phyloP scores from a whole-genome alignment of 169 alveolate species.

The Plasmodium vivax region DNA sequence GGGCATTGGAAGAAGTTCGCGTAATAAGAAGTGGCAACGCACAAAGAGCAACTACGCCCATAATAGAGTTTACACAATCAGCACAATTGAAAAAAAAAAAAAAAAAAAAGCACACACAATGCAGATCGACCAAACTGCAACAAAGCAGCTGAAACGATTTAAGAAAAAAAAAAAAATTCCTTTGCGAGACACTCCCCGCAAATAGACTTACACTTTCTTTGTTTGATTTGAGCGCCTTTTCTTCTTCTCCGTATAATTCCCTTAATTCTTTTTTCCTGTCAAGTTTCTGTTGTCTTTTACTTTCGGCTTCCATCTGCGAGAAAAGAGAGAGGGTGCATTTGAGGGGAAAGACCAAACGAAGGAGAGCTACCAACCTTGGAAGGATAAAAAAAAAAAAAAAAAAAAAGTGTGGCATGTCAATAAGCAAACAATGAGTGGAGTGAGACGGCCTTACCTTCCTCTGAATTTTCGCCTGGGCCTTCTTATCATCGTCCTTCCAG shows the following conservation, averaged over 20 bases:
- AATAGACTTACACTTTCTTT: conserved; percentile 52
- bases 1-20: neutral
- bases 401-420: neutral
- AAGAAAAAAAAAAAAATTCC: neutral
- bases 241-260: conserved; percentile 73
- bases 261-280: conserved; percentile 62
- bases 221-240: conserved; percentile 43
- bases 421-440: neutral
- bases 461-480: conserved; percentile 80
- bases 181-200: neutral
- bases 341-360: neutral
- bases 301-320: conserved; percentile 60
- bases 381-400: neutral
- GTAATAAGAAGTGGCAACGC: neutral
- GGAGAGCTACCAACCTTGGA: neutral
- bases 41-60: neutral
- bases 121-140: neutral
- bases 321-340: neutral
- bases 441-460: conserved; percentile 77
- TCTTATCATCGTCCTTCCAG: conserved; percentile 86
- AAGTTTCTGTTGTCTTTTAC: conserved; percentile 60
- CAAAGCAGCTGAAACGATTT: neutral
- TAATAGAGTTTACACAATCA: neutral
- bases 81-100: neutral
- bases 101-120: neutral